A percentile compares a stretch with the other conserved stretches of the same genome.
phyloP scores from a whole-genome alignment of 805 yeast genomes.

The Tetrapisispora arboricola region DNA sequence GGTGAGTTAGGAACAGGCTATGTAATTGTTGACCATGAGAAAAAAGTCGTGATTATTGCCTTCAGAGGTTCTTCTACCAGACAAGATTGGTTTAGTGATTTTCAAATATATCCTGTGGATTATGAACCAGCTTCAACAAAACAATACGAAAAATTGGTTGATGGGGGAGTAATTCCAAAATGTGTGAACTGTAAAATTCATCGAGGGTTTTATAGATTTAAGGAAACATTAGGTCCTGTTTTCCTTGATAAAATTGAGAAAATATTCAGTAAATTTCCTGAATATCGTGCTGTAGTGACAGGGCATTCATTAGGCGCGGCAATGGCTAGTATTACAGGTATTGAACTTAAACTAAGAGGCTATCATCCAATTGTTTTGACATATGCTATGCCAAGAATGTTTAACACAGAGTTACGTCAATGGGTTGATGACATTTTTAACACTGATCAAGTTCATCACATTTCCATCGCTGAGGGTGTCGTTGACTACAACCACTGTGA shows the following conservation, averaged over 20 bases:
- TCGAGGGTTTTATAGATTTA: constrained; percentile 47
- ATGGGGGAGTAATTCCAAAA: constrained; percentile 13
- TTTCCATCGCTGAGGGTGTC: constrained; percentile 16
- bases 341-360: constrained; percentile 49
- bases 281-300: constrained; percentile 41
- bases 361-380: constrained; percentile 45
- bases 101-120: constrained; percentile 36
- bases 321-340: constrained; percentile 49
- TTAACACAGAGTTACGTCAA: constrained; percentile 39
- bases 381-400: constrained; percentile 57
- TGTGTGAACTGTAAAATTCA: constrained; percentile 54
- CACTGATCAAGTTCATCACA: constrained; percentile 26
- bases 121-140: constrained; percentile 37
- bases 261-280: constrained; percentile 32
- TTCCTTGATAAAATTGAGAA: constrained; percentile 31
- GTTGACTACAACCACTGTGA: constrained; percentile 13
- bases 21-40: constrained; percentile 39
- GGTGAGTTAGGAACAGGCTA: constrained; percentile 46
- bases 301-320: constrained; percentile 82
- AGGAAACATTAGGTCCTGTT: constrained; percentile 32
- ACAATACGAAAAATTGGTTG: constrained; percentile 15
- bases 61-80: constrained; percentile 57
- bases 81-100: constrained; percentile 54
- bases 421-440: constrained; percentile 45
- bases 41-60: constrained; percentile 36